Base-by-base conservation (phyloP, 1,284 basidiomycete species). In the Pseudozyma pruni region DNA sequence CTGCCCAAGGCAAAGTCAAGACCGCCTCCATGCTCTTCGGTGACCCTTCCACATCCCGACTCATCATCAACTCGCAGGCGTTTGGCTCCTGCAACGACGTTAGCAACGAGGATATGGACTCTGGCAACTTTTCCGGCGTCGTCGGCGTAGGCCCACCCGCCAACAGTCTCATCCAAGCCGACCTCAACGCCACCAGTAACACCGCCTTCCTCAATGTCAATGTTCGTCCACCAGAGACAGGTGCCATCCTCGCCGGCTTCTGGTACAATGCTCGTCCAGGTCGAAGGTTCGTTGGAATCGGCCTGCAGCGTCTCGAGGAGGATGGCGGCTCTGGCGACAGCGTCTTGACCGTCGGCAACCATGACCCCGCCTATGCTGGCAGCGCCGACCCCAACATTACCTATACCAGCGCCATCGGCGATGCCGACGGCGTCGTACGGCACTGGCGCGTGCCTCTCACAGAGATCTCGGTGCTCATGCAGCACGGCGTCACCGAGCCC, bases 271-370 rank as follows among this genome's bases (percentile, higher is more conserved):
- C 61, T 19, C 54, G 46, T 19, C 44, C 51, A 2, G 70, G 71
- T 9, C 47, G 69, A 20, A 58, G 75, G 39, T 78, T 67, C 60
- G 54, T 79, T 39, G 67, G 61, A 39, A 42, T 79, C 20, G 77
- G 77, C 13, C 46, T 79, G 13, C 74, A 79, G 42, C 59, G 76
- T 3, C 64, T 76, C 17, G 72, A 75, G 19, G 73, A 76, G 44
- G 72, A 78, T 23, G 77, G 77, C 19, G 77, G 77, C 11, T 48
- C 41, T 1, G 77, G 76, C 27, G 66, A 76, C 45, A 76, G 74
- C 37, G 47, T 75, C 27, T 39, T 79, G 22, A 75, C 76, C 17
- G 58, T 78, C 17, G 72, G 69, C 46, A 72, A 60, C 29, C 68
- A 70, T 44, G 75, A 79, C 35, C 58, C 69, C 10, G 52, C 52